Evolutionary conservation across 2,329 filamentous ascomycete species (phyloP), one percentile per base, ranked within the genome.

Genomic region (Diaporthe australafricana): DNA sequence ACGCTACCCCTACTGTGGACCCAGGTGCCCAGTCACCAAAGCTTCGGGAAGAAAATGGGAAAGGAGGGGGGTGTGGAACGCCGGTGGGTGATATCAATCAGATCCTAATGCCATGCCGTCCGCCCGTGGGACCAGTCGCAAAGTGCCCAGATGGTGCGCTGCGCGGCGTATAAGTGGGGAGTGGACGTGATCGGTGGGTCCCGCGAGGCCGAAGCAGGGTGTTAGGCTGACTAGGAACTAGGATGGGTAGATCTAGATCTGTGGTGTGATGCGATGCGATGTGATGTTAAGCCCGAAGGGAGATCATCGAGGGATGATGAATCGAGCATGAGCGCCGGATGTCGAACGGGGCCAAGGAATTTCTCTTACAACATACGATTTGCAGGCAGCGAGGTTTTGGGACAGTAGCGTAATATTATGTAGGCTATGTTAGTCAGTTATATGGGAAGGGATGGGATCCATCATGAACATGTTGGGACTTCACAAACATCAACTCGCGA

Each of bases 241-340:
- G 60, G 60, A 42, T 35, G 25, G 42, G 20, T 5, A 48, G 60
- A 63, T 63, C 60, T 63, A 63, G 60, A 63, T 63, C 60, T 48
- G 42, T 63, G 60, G 60, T 63, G 60, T 48, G 42, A 63, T 63
- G 42, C 60, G 42, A 63, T 63, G 57, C 60, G 60, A 63, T 35
- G 32, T 9, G 32, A 35, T 35, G 32, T 35, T 47, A 35, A 48
- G 60, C 60, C 47, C 17, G 60, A 63, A n/a, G 42, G 60, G 60
- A 40, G 60, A 63, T 63, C 57, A 63, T 38, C 32, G 32, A 35
- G 32, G 32, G n/a, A n/a, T n/a, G n/a, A n/a, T n/a, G n/a, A n/a
- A n/a, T n/a, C 32, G 5, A 47, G 12, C 11, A 8, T 9, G 17
- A n/a, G 60, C 1, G 25, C 60, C 42, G 60, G 42, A 22, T 48